Evolutionary conservation across 1,284 basidiomycete genomes (phyloP).

Genomic region (Pascua guehoae): DNA sequence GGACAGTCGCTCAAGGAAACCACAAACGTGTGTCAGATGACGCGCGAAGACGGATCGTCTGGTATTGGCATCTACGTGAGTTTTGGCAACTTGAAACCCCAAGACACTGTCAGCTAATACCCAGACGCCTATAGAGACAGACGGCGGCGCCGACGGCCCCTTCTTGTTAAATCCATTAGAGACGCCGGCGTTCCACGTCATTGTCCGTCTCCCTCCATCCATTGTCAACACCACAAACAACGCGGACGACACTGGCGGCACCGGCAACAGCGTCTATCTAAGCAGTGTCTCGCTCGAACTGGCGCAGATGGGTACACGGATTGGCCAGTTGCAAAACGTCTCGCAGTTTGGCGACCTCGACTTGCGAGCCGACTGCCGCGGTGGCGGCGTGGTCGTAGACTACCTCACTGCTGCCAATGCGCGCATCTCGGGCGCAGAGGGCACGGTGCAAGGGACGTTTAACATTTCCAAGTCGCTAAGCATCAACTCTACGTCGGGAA

Average conservation of each 20-base stretch:
- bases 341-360: conserved; percentile 32
- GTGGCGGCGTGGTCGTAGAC: conserved; percentile 35
- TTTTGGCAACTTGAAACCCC: too few relatives aligned
- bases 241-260: background rate
- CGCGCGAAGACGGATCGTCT: conserved; percentile 23
- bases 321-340: conserved; percentile 36
- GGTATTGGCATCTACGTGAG: conserved; percentile 42
- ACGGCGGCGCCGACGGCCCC: conserved; percentile 6
- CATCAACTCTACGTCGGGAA: conserved; percentile 41
- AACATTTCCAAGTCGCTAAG: conserved; percentile 40
- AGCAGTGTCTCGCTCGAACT: conserved; percentile 25
- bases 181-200: conserved; percentile 36
- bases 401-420: conserved; percentile 33
- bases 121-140: conserved; percentile 32
- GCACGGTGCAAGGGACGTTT: conserved; percentile 39
- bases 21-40: conserved; percentile 40
- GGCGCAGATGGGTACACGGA: conserved; percentile 40
- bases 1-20: conserved; percentile 23
- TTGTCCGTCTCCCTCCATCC: conserved; percentile 40
- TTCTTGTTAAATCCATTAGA: conserved; percentile 31
- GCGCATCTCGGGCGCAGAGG: conserved; percentile 29
- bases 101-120: conserved; percentile 1
- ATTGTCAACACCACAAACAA: conserved; percentile 5
- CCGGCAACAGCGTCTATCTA: conserved; percentile 15
- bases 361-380: conserved; percentile 17